phyloP scores from a whole-genome alignment of 73 alveolate species.

The Paramecium tetraurelia region DNA sequence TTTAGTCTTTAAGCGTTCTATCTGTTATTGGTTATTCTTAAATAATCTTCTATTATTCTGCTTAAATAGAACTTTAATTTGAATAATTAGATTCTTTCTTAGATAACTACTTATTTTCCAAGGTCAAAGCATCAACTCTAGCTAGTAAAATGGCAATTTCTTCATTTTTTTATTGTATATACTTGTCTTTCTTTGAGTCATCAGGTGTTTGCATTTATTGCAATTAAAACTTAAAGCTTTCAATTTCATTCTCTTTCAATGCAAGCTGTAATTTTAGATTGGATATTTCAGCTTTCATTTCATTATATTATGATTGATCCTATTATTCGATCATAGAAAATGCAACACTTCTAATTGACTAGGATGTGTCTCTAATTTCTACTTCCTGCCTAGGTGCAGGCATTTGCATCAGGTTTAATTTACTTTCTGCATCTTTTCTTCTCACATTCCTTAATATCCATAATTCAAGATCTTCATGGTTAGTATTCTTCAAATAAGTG shows the following conservation, averaged over 20 bases:
- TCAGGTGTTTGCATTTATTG: neutral
- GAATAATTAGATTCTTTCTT: neutral
- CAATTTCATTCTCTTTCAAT: conserved; percentile 1
- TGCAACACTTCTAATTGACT: neutral
- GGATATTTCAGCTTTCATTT: neutral
- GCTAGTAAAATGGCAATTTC: neutral
- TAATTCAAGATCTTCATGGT: neutral
- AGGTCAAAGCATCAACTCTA: neutral
- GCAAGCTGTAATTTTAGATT: neutral
- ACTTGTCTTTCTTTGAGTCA: neutral
- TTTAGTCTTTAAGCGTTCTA: neutral
- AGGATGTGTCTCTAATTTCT: neutral
- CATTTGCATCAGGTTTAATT: neutral
- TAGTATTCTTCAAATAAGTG: neutral
- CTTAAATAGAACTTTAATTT: neutral
- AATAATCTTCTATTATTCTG: neutral
- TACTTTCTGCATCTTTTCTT: neutral
- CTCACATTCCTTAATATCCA: neutral
- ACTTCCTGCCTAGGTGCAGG: neutral
- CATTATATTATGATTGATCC: neutral
- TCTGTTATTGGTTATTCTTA: neutral
- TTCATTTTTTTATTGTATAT: neutral
- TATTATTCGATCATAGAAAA: neutral
- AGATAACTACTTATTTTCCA: neutral
- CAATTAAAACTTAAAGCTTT: neutral